Conservation (phyloP, 768 basidiomycete species). For the Mycena floridula region DNA sequence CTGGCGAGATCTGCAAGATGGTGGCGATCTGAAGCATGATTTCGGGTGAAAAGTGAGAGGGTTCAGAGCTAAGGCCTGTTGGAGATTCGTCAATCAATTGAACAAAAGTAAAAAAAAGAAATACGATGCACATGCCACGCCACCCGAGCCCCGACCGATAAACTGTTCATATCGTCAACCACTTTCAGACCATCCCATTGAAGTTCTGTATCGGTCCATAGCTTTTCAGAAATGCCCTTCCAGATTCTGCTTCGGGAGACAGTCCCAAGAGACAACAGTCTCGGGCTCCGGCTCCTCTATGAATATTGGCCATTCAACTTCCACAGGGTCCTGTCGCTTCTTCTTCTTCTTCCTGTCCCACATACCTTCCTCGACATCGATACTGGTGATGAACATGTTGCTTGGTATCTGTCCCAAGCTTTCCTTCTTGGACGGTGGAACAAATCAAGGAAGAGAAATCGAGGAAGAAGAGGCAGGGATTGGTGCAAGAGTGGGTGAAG, state of each 20-base stretch:
- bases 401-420: conserved; percentile 43
- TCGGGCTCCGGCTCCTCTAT: no score
- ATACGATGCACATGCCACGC: conserved; percentile 43
- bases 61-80: conserved; percentile 57
- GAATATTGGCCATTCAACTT: conserved; percentile 9
- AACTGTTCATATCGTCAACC: conserved; percentile 18
- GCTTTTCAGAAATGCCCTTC: conserved; percentile 18
- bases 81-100: neutral
- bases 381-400: conserved; percentile 65
- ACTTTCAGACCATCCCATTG: conserved; percentile 9
- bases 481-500: neutral
- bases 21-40: conserved; percentile 28
- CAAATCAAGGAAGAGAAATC: conserved; percentile 26
- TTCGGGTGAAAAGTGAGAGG: conserved; percentile 55
- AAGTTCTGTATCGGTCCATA: conserved; percentile 20
- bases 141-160: conserved; percentile 25
- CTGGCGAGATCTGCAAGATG: neutral
- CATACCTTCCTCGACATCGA: conserved; percentile 58
- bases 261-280: conserved; percentile 31
- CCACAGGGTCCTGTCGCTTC: conserved; percentile 15
- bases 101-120: neutral
- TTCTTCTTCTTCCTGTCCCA: conserved; percentile 28
- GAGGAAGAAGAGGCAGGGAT: conserved; percentile 1
- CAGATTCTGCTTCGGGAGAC: conserved; percentile 12
- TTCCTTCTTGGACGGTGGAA: conserved; percentile 62